Base-by-base conservation (phyloP, 306 rosid species). In the Arachis hypogaea region DNA sequence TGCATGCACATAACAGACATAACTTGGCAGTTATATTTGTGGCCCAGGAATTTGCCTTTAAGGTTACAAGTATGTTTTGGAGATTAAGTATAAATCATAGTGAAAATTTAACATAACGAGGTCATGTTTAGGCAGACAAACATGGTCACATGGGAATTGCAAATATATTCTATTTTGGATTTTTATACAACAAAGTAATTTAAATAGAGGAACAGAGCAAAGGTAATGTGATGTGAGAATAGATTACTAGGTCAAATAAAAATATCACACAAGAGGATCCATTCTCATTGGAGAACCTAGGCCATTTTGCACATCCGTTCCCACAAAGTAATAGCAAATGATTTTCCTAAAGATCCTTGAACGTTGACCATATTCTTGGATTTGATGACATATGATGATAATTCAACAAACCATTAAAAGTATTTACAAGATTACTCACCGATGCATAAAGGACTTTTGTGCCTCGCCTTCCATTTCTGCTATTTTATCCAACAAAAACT, bases 361-460 rank as follows among this genome's bases (percentile, higher is more conserved):
- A 55, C 12, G 50, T 68, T 63, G 59, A 73, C 47, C 69, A 14
- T 45, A 52, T 67, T 62, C 67, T 62, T 54, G 73, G 68, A 80
- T 58, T 68, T 61, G 57, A 72, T 42, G 52, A 80, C 57, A 54
- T 67, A 45, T n/a, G 11, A 81, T 18, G 58, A 57, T 30, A 58
- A 62, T 59, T 56, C 36, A 59, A 71, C 28, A 62, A 68, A 68
- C 40, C 44, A 57, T 59, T 62, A 61, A 75, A 55, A 82, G 16
- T 42, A 72, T 63, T 64, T 29, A 41, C 60, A 18, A 83, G 76
- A 74, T 65, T 43, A 75, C 94, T 69, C 64, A 92, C 99, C 99
- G 81, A 76, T 94, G 99, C 99, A 94, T 94, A 74, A 94, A 92
- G 81, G 99, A 94, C 79, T 88, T 94, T 64, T 94, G 92, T 36